Percentiles rank a stretch among this genome's conserved stretches.
These are phyloP conservation scores for Ustilago xerochloae DNA, from an alignment of 1,284 basidiomycete species.

Conservation along the genomic window DNA sequence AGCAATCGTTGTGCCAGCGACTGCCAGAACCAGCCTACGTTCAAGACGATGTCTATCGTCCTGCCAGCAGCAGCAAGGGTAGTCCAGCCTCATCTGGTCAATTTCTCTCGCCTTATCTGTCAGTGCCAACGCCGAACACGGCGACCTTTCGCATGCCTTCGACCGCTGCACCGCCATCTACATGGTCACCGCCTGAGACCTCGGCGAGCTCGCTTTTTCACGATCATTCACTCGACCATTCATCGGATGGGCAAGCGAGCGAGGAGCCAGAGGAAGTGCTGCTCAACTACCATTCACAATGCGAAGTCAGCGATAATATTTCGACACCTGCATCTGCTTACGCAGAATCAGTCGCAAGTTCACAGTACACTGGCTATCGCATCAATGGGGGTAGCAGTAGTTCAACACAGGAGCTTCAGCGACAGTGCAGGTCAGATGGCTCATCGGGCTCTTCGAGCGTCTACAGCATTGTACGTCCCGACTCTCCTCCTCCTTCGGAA, in stretches of 20 bases:
- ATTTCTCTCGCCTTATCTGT: neutral
- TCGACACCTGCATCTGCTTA: neutral
- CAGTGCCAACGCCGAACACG: no score
- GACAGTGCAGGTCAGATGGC: neutral
- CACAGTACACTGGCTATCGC: conserved; percentile 3
- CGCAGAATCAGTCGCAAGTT: neutral
- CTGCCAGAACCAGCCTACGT: neutral
- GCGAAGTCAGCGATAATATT: neutral
- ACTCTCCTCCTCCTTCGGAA: neutral
- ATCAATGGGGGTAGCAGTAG: neutral
- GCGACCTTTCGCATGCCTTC: no score
- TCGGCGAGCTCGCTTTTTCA: no score
- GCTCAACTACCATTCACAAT: neutral
- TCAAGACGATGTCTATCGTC: neutral
- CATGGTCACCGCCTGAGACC: no score
- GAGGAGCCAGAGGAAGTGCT: neutral
- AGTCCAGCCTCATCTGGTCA: neutral
- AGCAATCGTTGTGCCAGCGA: neutral
- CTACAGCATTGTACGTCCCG: neutral
- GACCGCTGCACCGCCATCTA: no score
- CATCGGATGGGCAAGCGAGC: neutral
- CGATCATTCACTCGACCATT: neutral
- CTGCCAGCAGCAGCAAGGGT: neutral
- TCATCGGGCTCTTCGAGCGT: neutral
- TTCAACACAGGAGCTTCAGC: conserved; percentile 1